A percentile compares a stretch with the other conserved stretches of the same genome.
phyloP scores from a whole-genome alignment of 1,284 basidiomycete genomes.

The Trichosporon faecale region DNA sequence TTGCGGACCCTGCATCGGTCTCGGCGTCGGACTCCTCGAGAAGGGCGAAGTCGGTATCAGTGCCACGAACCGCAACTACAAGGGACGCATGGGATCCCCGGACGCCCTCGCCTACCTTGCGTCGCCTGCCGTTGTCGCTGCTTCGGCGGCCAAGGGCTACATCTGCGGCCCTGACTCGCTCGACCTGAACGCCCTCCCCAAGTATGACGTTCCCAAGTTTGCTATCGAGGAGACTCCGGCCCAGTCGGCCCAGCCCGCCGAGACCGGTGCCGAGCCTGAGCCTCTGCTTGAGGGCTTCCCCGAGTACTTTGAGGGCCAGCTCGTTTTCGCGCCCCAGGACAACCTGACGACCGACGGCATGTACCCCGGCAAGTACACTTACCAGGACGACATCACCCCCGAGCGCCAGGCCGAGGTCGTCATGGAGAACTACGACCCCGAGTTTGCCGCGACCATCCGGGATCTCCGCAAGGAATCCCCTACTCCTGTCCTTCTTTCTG shows the following conservation, averaged over 20 bases:
- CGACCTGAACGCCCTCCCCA: slow-evolving; percentile 60
- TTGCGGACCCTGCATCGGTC: slow-evolving; percentile 96
- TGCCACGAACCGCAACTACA: slow-evolving; percentile 98
- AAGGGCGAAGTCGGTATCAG: slow-evolving; percentile 95
- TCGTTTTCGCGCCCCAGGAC: slow-evolving; percentile 92
- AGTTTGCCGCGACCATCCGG: slow-evolving; percentile 73
- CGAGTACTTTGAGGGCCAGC: slow-evolving; percentile 70
- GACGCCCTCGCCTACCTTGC: slow-evolving; percentile 94
- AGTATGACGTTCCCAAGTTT: slow-evolving; percentile 52
- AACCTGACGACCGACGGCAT: slow-evolving; percentile 98
- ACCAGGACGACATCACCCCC: slow-evolving; percentile 98
- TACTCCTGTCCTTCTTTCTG: slow-evolving; percentile 73
- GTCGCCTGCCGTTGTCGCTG: slow-evolving; percentile 93
- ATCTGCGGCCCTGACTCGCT: slow-evolving; percentile 81
- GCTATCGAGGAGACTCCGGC: slow-evolving; percentile 45
- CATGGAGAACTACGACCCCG: slow-evolving; percentile 91
- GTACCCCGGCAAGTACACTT: slow-evolving; percentile 99
- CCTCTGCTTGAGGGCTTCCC: slow-evolving; percentile 80
- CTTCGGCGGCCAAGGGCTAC: slow-evolving; percentile 85
- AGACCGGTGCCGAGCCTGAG: slow-evolving; percentile 59
- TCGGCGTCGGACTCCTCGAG: slow-evolving; percentile 86
- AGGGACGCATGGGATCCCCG: slow-evolving; percentile 95
- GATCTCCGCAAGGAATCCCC: slow-evolving; percentile 54
- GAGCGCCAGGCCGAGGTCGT: slow-evolving; percentile 93
- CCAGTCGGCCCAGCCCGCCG: slow-evolving; percentile 22